Evolutionary conservation across 2,329 filamentous ascomycete genomes (phyloP).

Genomic region (Colletotrichum agaves): DNA sequence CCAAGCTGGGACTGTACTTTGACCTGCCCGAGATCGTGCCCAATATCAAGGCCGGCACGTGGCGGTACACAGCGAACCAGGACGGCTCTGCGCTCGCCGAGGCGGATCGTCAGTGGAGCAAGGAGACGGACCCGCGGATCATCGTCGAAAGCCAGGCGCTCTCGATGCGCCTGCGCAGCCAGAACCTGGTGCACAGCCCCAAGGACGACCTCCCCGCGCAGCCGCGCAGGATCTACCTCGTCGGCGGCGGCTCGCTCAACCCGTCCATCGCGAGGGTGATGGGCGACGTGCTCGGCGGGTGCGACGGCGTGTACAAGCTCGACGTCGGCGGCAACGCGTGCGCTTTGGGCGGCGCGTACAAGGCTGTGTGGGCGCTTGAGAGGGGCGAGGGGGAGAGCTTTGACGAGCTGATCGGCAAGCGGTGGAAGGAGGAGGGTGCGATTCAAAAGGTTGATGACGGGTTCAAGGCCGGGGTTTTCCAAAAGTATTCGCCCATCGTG

Average conservation of each 20-base stretch:
- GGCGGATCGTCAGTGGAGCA: conserved; percentile 56
- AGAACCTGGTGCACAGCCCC: conserved; percentile 72
- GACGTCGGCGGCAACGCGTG: conserved; percentile 97
- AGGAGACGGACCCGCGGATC: conserved; percentile 78
- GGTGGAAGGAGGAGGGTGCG: conserved; percentile 88
- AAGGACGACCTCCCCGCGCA: conserved; percentile 77
- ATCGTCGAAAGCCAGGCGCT: conserved; percentile 97
- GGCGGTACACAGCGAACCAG: conserved; percentile 75
- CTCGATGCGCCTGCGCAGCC: conserved; percentile 86
- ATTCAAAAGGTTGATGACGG: conserved; percentile 86
- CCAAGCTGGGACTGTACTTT: conserved; percentile 94
- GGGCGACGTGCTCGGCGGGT: conserved; percentile 88
- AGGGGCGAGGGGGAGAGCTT: conserved; percentile 77
- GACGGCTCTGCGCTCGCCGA: conserved; percentile 61
- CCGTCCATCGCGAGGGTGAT: conserved; percentile 86
- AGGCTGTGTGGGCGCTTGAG: conserved; percentile 93
- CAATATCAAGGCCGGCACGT: conserved; percentile 86
- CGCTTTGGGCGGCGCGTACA: conserved; percentile 92
- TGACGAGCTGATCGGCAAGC: conserved; percentile 83
- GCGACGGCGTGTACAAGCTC: conserved; percentile 90
- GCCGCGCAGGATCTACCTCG: conserved; percentile 90
- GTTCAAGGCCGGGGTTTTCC: conserved; percentile 79
- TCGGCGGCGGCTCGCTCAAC: conserved; percentile 92
- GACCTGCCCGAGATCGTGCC: conserved; percentile 95
- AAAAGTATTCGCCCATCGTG: conserved; percentile 80